These are phyloP conservation scores for Dictyostelium firmibasis DNA, from an alignment of 78 protist species.

Conservation along the genomic window DNA sequence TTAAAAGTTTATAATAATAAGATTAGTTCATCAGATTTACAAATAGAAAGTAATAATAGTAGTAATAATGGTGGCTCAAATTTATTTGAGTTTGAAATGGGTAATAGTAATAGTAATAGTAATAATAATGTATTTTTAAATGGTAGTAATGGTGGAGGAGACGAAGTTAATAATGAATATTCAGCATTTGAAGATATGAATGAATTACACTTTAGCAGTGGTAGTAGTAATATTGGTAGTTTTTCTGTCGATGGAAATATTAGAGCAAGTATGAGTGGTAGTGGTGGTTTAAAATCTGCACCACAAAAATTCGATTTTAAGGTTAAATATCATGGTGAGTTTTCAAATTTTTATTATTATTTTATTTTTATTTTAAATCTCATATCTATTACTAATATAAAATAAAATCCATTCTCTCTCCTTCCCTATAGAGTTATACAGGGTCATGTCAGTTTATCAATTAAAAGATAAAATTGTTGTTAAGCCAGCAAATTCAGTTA, in stretches of 20 bases:
- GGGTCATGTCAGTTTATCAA: neutral
- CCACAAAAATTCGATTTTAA: neutral
- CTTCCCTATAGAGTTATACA: slow-evolving; percentile 16
- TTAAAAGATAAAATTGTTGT: slow-evolving; percentile 22
- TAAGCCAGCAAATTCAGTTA: slow-evolving; percentile 2
- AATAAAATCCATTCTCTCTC: too few species aligned
- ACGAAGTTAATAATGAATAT: neutral
- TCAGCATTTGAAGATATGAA: neutral
- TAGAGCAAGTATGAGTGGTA: neutral
- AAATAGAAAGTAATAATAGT: neutral
- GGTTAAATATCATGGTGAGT: neutral
- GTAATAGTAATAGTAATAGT: neutral
- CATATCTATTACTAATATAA: too few species aligned
- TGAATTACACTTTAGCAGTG: neutral
- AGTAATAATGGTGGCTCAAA: neutral
- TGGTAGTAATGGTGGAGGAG: neutral
- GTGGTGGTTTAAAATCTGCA: neutral
- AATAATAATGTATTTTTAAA: slow-evolving; percentile 10
- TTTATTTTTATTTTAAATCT: too few species aligned
- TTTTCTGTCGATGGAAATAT: neutral
- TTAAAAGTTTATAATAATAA: neutral
- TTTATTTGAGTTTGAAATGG: neutral
- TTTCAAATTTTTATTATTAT: neutral
- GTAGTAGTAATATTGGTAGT: neutral
- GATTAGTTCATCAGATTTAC: neutral